phyloP scores from a whole-genome alignment of 2,329 filamentous ascomycete species.

The Hypoxylon sp. region DNA sequence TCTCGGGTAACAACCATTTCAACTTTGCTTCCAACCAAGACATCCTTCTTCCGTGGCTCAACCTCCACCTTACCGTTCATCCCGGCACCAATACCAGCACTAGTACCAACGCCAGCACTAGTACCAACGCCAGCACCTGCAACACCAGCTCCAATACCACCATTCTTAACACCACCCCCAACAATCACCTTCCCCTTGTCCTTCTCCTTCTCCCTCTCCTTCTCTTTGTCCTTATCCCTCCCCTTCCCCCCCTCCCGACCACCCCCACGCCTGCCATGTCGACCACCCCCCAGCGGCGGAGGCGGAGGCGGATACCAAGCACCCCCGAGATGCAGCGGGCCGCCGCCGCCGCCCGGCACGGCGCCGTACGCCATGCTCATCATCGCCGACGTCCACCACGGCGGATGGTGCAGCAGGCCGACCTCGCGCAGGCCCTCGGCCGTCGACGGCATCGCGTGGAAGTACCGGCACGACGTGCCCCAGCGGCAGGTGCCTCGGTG shows the following conservation, averaged over 20 bases:
- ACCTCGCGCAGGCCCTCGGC: slow-evolving; percentile 51
- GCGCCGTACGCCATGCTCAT: slow-evolving; percentile 20
- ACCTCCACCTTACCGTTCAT: not conserved
- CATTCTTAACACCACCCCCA: not conserved
- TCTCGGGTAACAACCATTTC: not conserved
- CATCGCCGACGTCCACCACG: slow-evolving; percentile 51
- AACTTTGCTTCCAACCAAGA: not conserved
- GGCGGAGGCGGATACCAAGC: not conserved
- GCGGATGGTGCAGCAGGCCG: slow-evolving; percentile 53
- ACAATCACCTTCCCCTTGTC: slow-evolving; percentile 1
- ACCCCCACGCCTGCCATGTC: not conserved
- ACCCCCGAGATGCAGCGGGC: too few species aligned
- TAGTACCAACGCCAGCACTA: not conserved
- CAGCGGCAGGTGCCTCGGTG: slow-evolving; percentile 57
- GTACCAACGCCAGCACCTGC: not conserved
- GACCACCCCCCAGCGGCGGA: not conserved
- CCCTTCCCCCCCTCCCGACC: not conserved
- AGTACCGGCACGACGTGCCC: slow-evolving; percentile 53
- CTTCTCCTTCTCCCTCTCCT: slow-evolving; percentile 7
- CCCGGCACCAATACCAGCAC: too few species aligned
- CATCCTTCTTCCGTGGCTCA: not conserved
- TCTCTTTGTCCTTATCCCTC: not conserved
- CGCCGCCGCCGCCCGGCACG: slow-evolving; percentile 5
- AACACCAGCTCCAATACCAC: not conserved
- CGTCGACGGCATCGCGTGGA: slow-evolving; percentile 58